Evolutionary conservation across 257 asterid species (phyloP).

Genomic region (Sherardia arvensis): DNA sequence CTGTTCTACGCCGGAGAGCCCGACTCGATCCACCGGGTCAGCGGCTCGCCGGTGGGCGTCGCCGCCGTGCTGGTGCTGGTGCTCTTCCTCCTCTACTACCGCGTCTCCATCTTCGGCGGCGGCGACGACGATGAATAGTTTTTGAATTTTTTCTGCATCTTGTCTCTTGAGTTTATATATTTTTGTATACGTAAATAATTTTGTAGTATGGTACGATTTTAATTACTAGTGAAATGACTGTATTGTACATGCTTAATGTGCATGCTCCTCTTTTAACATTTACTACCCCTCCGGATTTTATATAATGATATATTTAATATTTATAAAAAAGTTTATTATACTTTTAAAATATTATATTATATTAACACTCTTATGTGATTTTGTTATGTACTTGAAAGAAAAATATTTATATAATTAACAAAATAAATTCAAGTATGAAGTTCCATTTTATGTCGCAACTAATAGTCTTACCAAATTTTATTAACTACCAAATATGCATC

Average conservation of each 20-base stretch:
- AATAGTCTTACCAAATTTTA: too few relatives aligned
- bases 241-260: not conserved
- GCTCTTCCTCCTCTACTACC: slow-evolving; percentile 53
- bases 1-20: slow-evolving; percentile 65
- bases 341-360: too few relatives aligned
- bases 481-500: too few relatives aligned
- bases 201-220: not conserved
- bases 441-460: too few relatives aligned
- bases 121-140: slow-evolving; percentile 69
- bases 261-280: not conserved
- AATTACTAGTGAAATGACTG: not conserved
- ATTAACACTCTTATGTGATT: too few relatives aligned
- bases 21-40: slow-evolving; percentile 62
- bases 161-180: not conserved
- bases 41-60: slow-evolving; percentile 92
- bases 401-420: too few relatives aligned
- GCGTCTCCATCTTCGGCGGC: slow-evolving; percentile 75
- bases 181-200: slow-evolving; percentile 6
- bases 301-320: too few relatives aligned
- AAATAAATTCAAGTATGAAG: too few relatives aligned
- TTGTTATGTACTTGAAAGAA: too few relatives aligned
- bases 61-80: slow-evolving; percentile 56
- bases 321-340: too few relatives aligned
- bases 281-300: too few relatives aligned
- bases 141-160: slow-evolving; percentile 21